Evolutionary conservation across 441 rosid species (phyloP), one percentile per base, ranked within the genome.

Genomic region (Syzygium malaccense): DNA sequence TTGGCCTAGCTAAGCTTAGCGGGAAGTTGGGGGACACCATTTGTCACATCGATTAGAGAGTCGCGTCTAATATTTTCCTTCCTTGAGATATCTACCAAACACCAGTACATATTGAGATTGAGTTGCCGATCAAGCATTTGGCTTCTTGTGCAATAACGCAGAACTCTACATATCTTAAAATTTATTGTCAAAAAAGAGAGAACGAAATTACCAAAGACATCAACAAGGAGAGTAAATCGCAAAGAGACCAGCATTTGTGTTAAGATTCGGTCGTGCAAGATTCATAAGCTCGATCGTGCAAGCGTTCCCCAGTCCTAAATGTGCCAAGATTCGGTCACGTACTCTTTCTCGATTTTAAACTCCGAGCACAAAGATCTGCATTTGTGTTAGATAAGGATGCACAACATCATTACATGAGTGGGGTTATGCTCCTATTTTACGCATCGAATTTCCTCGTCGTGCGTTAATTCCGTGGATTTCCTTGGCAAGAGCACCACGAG

Each of bases 281-380:
- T n/a, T n/a, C n/a, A n/a, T n/a, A n/a, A n/a, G n/a, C n/a, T 71
- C 8, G 5, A 11, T 71, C 2, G 7, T 6, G 28, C 15, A 71
- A 10, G 7, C 20, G 12, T 10, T 71, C 20, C 8, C 5, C 12
- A 12, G 13, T 37, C 26, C 26, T 71, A 20, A 71, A 5, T 3
- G 1, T 32, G 79, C 41, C 15, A 0, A 20, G 49, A 37, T 71
- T 19, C 1, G 6, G 37, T 20, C 14, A 9, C 48, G 0, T 41
- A 33, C 7, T 19, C 48, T 68, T 32, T 10, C 28, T 71, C 0
- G 1, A 37, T 5, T 71, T 19, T 20, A 37, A 33, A 37, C 28
- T 37, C 48, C 28, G 20, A 13, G 5, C 8, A 11, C 25, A 4
- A 19, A 71, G 14, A 37, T 71, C 11, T 33, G 15, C 7, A 9